These are phyloP conservation scores for Fusarium torulosum DNA, from an alignment of 2,329 filamentous ascomycete species.

Conservation along the genomic window DNA sequence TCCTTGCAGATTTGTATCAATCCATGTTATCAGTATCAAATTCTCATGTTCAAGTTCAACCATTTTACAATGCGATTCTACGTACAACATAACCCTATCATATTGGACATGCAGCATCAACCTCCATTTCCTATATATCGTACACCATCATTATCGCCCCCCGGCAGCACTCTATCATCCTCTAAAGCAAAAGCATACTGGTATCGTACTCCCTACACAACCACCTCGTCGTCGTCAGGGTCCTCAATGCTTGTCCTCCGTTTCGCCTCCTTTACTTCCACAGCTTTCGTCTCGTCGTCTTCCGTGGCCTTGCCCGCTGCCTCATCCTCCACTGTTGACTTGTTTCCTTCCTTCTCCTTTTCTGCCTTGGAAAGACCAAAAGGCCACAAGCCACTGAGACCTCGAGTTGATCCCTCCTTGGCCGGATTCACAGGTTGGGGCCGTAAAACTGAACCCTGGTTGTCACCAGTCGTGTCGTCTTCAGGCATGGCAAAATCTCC, in stretches of 20 bases:
- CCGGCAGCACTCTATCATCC: conserved; percentile 3
- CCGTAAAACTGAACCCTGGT: conserved; percentile 64
- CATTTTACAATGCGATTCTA: conserved; percentile 23
- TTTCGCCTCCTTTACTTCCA: conserved; percentile 66
- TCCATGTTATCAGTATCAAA: background rate
- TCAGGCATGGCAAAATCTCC: conserved; percentile 77
- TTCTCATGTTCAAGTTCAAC: background rate
- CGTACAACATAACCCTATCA: conserved; percentile 19
- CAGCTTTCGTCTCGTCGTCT: conserved; percentile 55
- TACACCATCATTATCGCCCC: conserved; percentile 36
- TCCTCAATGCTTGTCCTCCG: conserved; percentile 71
- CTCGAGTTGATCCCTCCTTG: conserved; percentile 53
- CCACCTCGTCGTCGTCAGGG: conserved; percentile 66
- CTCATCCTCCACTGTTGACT: conserved; percentile 41
- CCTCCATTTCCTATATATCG: conserved; percentile 24
- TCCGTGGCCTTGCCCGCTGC: conserved; percentile 45
- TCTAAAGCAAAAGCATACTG: conserved; percentile 22
- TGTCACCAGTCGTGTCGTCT: conserved; percentile 53
- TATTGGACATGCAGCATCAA: background rate
- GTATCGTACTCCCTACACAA: conserved; percentile 50
- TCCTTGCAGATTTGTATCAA: background rate
- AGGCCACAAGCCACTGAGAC: conserved; percentile 69
- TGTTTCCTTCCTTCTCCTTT: conserved; percentile 48
- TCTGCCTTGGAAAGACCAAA: conserved; percentile 61
- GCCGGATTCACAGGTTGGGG: conserved; percentile 67